phyloP scores from a whole-genome alignment of 2,329 filamentous ascomycete genomes.

The Zymoseptoria crescenta region DNA sequence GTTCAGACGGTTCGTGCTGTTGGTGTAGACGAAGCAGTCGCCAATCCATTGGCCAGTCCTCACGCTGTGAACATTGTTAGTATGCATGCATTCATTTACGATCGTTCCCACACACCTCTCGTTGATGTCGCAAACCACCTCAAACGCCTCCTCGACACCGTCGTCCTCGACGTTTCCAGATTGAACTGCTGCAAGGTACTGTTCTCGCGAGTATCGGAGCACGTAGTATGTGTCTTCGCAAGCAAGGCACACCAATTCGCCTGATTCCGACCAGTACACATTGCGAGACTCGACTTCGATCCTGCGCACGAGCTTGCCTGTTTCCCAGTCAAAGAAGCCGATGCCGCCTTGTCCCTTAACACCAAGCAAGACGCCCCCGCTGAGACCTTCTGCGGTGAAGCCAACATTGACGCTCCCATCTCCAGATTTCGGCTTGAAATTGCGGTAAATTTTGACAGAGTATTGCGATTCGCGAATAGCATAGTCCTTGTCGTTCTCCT shows the following conservation, averaged over 20 bases:
- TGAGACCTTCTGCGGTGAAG: conserved; percentile 87
- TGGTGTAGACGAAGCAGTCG: conserved; percentile 98
- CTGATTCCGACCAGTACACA: conserved; percentile 95
- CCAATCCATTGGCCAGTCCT: conserved; percentile 96
- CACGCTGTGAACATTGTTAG: conserved; percentile 47
- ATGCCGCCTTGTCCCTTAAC: conserved; percentile 92
- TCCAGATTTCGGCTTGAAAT: conserved; percentile 85
- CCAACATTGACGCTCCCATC: conserved; percentile 72
- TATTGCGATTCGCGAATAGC: conserved; percentile 91
- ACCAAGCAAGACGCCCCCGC: conserved; percentile 81
- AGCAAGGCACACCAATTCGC: conserved; percentile 83
- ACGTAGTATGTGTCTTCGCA: conserved; percentile 96
- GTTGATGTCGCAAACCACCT: conserved; percentile 90
- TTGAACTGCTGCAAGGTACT: conserved; percentile 76
- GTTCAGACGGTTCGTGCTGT: conserved; percentile 90
- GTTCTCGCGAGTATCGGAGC: conserved; percentile 80
- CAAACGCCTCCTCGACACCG: conserved; percentile 91
- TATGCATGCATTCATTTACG: neutral
- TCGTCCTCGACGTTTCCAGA: conserved; percentile 77
- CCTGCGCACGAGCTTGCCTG: conserved; percentile 76
- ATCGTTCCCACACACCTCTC: conserved; percentile 54
- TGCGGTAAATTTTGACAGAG: conserved; percentile 94
- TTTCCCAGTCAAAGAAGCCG: conserved; percentile 94
- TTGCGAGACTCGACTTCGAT: conserved; percentile 71
- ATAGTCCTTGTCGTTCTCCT: conserved; percentile 97